Evolutionary conservation across 768 basidiomycete genomes (phyloP).

Genomic region (Mycena haematopus): DNA sequence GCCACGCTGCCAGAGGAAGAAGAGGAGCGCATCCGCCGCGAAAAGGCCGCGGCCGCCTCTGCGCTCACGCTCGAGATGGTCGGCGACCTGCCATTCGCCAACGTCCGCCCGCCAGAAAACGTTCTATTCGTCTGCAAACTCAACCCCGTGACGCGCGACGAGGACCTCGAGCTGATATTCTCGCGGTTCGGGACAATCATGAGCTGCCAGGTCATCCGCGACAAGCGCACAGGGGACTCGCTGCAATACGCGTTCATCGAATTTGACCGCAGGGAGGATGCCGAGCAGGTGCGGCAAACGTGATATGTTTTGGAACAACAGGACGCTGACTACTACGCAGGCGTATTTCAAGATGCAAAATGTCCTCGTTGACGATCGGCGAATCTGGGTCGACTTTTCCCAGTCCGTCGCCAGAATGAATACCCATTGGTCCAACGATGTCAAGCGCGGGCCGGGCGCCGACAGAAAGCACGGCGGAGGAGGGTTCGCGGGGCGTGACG

Average conservation of each 20-base stretch:
- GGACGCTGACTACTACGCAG: slow-evolving; percentile 42
- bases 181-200: slow-evolving; percentile 94
- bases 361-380: slow-evolving; percentile 93
- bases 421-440: slow-evolving; percentile 80
- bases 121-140: slow-evolving; percentile 99
- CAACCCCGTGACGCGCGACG: slow-evolving; percentile 93
- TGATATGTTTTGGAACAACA: slow-evolving; percentile 1
- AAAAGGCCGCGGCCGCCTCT: slow-evolving; percentile 89
- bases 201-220: slow-evolving; percentile 97
- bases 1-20: slow-evolving; percentile 86
- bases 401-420: slow-evolving; percentile 94
- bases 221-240: slow-evolving; percentile 95
- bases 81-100: slow-evolving; percentile 97
- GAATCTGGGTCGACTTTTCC: slow-evolving; percentile 99
- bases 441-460: slow-evolving; percentile 54
- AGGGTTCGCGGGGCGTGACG: slow-evolving; percentile 75
- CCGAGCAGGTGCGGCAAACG: slow-evolving; percentile 80
- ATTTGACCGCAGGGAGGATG: slow-evolving; percentile 72
- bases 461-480: slow-evolving; percentile 40
- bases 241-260: slow-evolving; percentile 99
- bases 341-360: slow-evolving; percentile 99
- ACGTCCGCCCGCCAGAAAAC: slow-evolving; percentile 97
- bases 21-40: slow-evolving; percentile 78
- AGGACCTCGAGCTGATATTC: slow-evolving; percentile 97
- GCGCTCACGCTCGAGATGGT: slow-evolving; percentile 99